Conservation (phyloP, 768 basidiomycete genomes). For the Pisolithus albus region DNA sequence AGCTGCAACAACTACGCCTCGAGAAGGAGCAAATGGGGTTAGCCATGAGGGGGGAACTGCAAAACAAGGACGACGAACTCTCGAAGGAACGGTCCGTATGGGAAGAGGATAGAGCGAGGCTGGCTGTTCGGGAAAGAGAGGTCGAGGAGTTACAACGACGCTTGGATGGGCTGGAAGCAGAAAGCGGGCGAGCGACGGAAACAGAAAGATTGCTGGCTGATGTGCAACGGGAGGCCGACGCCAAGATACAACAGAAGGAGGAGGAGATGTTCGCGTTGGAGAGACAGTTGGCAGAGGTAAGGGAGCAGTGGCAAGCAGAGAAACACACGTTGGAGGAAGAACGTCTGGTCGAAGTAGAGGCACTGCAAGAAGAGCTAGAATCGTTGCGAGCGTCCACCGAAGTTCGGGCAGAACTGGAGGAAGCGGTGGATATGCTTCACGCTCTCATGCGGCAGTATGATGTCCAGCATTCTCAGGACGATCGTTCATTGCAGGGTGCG, state of each 20-base stretch:
- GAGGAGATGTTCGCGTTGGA: conserved; percentile 33
- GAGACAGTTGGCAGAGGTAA: conserved; percentile 37
- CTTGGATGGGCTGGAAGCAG: conserved; percentile 37
- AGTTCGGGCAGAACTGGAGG: conserved; percentile 45
- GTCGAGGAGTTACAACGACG: conserved; percentile 35
- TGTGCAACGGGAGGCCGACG: conserved; percentile 25
- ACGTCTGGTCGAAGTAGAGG: conserved; percentile 39
- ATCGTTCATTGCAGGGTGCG: conserved; percentile 44
- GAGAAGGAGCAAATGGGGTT: conserved; percentile 70
- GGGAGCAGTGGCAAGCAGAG: conserved; percentile 46
- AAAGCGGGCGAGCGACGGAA: conserved; percentile 35
- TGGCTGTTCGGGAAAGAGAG: conserved; percentile 33
- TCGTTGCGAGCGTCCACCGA: conserved; percentile 32
- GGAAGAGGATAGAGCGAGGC: conserved; percentile 39
- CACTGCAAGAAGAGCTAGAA: conserved; percentile 46
- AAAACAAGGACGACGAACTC: conserved; percentile 41
- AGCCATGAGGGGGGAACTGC: conserved; percentile 54
- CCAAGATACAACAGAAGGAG: conserved; percentile 38
- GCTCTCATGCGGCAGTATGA: conserved; percentile 49
- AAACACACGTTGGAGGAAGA: conserved; percentile 43
- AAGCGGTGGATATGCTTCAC: conserved; percentile 41
- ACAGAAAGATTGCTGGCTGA: conserved; percentile 35
- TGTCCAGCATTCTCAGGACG: conserved; percentile 44
- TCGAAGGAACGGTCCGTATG: conserved; percentile 44
- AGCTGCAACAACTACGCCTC: conserved; percentile 51